phyloP scores from a whole-genome alignment of 345 rosid genomes.

The Draba incana region DNA sequence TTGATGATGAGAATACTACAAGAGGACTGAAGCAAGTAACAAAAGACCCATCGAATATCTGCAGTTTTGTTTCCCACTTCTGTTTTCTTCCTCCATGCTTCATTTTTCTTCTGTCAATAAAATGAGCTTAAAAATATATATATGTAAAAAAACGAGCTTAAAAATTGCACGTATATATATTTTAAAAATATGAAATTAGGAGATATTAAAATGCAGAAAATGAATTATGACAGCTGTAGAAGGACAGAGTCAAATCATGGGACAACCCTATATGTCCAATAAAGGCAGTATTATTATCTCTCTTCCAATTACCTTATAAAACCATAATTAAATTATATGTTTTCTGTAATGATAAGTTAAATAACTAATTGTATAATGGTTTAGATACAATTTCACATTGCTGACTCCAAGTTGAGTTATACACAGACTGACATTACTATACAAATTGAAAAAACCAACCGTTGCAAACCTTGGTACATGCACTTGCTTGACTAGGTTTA shows the following conservation, averaged over 20 bases:
- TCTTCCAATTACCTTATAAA: slow-evolving; percentile 25
- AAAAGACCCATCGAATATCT: slow-evolving; percentile 34
- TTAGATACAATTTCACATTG: no score
- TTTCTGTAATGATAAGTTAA: not conserved
- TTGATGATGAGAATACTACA: slow-evolving; percentile 40
- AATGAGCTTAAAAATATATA: no score
- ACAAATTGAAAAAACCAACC: not conserved
- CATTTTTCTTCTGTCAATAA: not conserved
- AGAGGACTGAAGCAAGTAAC: slow-evolving; percentile 41
- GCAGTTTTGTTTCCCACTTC: slow-evolving; percentile 44
- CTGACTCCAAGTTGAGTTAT: not conserved
- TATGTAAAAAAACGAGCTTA: no score
- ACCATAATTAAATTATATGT: not conserved
- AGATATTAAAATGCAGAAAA: slow-evolving; percentile 16
- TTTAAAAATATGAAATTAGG: not conserved
- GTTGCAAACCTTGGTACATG: slow-evolving; percentile 1
- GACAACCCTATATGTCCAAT: slow-evolving; percentile 49
- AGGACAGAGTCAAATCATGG: slow-evolving; percentile 52
- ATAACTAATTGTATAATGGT: no score
- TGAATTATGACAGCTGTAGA: slow-evolving; percentile 34
- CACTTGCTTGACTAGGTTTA: slow-evolving; percentile 16
- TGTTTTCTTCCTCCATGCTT: slow-evolving; percentile 23
- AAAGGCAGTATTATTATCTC: slow-evolving; percentile 43
- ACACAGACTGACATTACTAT: not conserved
- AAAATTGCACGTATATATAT: no score